Evolutionary conservation across 805 yeast species (phyloP), one percentile per base, ranked within the genome.

Genomic region (Kurtzmaniella cleridarum): DNA sequence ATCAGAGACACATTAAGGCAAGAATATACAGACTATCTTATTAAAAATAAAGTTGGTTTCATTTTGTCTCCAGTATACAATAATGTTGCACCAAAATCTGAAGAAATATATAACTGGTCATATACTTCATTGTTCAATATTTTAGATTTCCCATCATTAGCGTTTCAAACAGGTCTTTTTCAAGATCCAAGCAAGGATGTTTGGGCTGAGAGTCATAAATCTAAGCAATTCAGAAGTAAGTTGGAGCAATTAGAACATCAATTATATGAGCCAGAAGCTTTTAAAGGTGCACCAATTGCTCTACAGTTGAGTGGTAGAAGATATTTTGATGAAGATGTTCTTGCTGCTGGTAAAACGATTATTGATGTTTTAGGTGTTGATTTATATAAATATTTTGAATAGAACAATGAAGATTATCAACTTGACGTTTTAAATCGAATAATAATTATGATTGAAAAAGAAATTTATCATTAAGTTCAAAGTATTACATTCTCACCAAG

Each of bases 71-170:
- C 91, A 43, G 73, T 79, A 5, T 78, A 80, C 58, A 75, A 73
- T 40, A 81, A 82, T 45, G 80, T 79, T 36, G 87, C 93, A n/a
- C 86, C 88, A 32, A 72, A 71, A 39, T 76, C 83, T 16, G 76
- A 73, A 35, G 68, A 72, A 37, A 73, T 82, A 5, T 76, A 74
- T 56, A 82, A 82, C 60, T 85, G 93, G 90, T 84, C 90, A 3
- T 85, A 85, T 66, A 83, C 91, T 5, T 64, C 88, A 2, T 69
- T 82, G 45, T 85, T 79, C 76, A 84, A 84, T 61, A 54, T 84
- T 41, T 59, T 83, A 45, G 95, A 85, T 57, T 69, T 77, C 52
- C 89, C 95, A 31, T 76, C 80, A 30, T 75, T 81, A 43, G 69
- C 72, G 1, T 66, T 78, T 61, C 88, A 84, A 50, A 73, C 86